Evolutionary conservation across 257 asterid species (phyloP).

Genomic region (Catharanthus roseus): DNA sequence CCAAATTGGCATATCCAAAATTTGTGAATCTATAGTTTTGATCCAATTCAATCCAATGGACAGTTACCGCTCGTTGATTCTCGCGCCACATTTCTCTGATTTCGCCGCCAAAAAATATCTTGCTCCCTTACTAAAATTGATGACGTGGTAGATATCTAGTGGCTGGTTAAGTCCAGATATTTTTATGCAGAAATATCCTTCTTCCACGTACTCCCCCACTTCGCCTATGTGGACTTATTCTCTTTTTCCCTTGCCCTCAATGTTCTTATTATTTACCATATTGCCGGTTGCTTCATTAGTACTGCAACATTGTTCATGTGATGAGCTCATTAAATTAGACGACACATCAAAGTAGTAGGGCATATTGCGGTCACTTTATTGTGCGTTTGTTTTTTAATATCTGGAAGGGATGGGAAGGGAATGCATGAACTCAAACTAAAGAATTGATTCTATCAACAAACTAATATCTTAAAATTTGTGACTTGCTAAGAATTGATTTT

Average conservation of each 20-base stretch:
- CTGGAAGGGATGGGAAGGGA: too few relatives aligned
- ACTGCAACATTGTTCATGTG: too few relatives aligned
- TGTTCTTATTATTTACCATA: conserved; percentile 5
- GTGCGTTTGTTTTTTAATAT: too few relatives aligned
- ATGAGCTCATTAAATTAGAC: too few relatives aligned
- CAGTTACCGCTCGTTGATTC: neutral
- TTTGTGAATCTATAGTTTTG: too few relatives aligned
- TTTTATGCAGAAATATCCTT: conserved; percentile 42
- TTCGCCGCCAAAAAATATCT: conserved; percentile 37
- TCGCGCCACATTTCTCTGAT: neutral
- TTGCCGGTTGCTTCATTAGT: neutral
- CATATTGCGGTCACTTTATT: too few relatives aligned
- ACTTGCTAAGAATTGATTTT: too few relatives aligned
- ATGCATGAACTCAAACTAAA: too few relatives aligned
- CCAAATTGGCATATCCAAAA: too few relatives aligned
- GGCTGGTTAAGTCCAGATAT: conserved; percentile 35
- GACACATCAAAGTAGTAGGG: too few relatives aligned
- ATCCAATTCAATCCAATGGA: neutral
- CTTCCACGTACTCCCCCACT: conserved; percentile 22
- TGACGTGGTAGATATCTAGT: conserved; percentile 44
- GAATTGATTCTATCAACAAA: too few relatives aligned
- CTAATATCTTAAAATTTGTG: too few relatives aligned
- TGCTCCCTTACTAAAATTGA: neutral
- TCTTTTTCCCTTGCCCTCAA: conserved; percentile 16
- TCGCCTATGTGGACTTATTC: neutral